These are phyloP conservation scores for Solanum peruvianum DNA, from an alignment of 257 asterid species.

Conservation along the genomic window DNA sequence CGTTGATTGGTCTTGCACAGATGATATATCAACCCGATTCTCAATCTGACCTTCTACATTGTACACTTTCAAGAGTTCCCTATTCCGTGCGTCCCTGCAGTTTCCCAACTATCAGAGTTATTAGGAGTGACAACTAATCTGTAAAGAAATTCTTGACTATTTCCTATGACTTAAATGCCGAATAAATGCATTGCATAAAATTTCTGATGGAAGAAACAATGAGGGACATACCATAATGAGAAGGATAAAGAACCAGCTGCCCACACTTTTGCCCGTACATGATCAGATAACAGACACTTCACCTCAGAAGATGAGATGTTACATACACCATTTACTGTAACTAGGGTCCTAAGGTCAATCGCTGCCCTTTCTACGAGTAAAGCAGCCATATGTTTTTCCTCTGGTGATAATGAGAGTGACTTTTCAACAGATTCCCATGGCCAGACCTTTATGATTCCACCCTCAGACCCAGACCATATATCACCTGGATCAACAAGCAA, in stretches of 20 bases:
- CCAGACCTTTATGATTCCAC: slow-evolving; percentile 75
- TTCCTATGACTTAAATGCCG: background rate
- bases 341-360: slow-evolving; percentile 78
- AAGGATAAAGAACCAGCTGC: slow-evolving; percentile 67
- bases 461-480: slow-evolving; percentile 93
- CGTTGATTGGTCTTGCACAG: slow-evolving; percentile 50
- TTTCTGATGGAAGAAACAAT: background rate
- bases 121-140: slow-evolving; percentile 2
- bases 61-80: slow-evolving; percentile 79
- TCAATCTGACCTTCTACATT: slow-evolving; percentile 79
- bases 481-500: slow-evolving; percentile 43
- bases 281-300: slow-evolving; percentile 60
- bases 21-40: slow-evolving; percentile 55
- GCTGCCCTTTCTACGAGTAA: slow-evolving; percentile 74
- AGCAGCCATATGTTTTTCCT: slow-evolving; percentile 91
- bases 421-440: slow-evolving; percentile 91
- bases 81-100: slow-evolving; percentile 85
- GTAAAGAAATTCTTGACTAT: background rate
- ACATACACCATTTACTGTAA: slow-evolving; percentile 76
- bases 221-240: slow-evolving; percentile 60
- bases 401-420: slow-evolving; percentile 64
- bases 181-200: background rate
- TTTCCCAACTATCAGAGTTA: slow-evolving; percentile 1
- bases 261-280: slow-evolving; percentile 68
- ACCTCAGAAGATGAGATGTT: slow-evolving; percentile 86